Evolutionary conservation across 768 basidiomycete species (phyloP), one percentile per base, ranked within the genome.

Genomic region (Harrya chromipes): DNA sequence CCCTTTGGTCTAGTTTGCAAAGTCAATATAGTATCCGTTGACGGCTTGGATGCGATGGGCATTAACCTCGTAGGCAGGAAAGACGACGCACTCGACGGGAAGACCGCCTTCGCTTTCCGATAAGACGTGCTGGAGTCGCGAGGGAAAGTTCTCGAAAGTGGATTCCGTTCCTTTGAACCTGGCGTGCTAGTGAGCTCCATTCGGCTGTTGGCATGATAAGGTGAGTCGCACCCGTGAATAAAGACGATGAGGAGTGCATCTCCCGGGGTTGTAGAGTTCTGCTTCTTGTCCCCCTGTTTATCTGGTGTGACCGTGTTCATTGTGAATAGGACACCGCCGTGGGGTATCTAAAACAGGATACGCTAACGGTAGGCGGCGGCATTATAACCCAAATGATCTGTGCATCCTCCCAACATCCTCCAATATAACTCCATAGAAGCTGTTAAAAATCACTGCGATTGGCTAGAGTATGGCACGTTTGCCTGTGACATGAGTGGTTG

Each of bases 31-130:
- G 38, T 19, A 27, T 31, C 33, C 14, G 16, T 16, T 48, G 37
- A 24, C 17, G 33, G 9, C 12, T 29, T 29, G 12, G 31, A 49
- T 50, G 35, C 40, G 40, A 55, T 46, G 43, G 48, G 43, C 10
- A 59, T 49, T 57, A 52, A 88, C 90, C 77, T 97, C 89, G 58
- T 95, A 97, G 2, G 83, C 84, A 20, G 94, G 94, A 61, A 95
- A 97, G 13, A 91, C 74, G n/a, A 85, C 69, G 52, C 80, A 86
- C 64, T 94, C 88, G 10, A 89, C 82, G 27, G 62, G 61, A 5
- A 81, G 68, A 34, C 79, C 70, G 3, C 72, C 65, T 21, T 88
- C 72, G 0, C 82, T 85, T 59, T 87, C 80, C 7, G 82, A 72
- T 5, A 95, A 73, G 37, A 92, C 68, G 61, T 95, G 90, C 50